Conservation (phyloP, 148 eudicot genomes). For the Silene uniflora region DNA sequence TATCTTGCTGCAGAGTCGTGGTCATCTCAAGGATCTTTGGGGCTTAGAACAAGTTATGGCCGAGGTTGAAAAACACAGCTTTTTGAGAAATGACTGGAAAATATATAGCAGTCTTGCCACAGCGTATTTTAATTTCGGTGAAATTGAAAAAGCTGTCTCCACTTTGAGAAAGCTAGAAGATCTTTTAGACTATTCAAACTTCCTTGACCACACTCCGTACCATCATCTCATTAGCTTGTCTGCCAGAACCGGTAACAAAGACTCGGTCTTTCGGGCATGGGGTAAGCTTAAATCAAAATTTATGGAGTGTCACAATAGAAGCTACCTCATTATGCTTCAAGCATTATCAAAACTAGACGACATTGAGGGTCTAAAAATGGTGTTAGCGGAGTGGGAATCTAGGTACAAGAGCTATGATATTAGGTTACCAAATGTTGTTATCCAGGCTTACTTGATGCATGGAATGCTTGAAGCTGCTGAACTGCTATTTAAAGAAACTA, state of each 20-base stretch:
- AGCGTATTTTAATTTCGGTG: conserved; percentile 41
- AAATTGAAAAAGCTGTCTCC: conserved; percentile 43
- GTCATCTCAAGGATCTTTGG: conserved; percentile 45
- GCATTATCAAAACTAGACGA: conserved; percentile 49
- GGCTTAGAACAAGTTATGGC: conserved; percentile 57
- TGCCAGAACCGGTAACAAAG: conserved; percentile 40
- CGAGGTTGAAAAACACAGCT: conserved; percentile 40
- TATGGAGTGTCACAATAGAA: conserved; percentile 30
- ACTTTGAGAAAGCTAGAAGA: conserved; percentile 47
- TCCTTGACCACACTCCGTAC: conserved; percentile 34
- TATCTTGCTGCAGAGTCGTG: conserved; percentile 49
- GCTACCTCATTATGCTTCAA: conserved; percentile 47
- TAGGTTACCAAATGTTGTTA: conserved; percentile 45
- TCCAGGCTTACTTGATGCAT: conserved; percentile 45
- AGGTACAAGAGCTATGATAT: conserved; percentile 41
- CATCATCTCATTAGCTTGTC: conserved; percentile 53
- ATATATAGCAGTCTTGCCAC: conserved; percentile 54
- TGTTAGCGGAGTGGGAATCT: conserved; percentile 57
- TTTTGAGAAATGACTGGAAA: conserved; percentile 40
- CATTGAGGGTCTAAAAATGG: conserved; percentile 38
- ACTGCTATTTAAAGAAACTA: conserved; percentile 28
- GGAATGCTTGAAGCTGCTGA: conserved; percentile 59
- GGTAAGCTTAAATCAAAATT: conserved; percentile 41
- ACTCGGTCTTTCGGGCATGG: conserved; percentile 53
- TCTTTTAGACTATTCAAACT: conserved; percentile 17